phyloP scores from a whole-genome alignment of 2,329 filamentous ascomycete species.

The Camptophora hylomeconis region DNA sequence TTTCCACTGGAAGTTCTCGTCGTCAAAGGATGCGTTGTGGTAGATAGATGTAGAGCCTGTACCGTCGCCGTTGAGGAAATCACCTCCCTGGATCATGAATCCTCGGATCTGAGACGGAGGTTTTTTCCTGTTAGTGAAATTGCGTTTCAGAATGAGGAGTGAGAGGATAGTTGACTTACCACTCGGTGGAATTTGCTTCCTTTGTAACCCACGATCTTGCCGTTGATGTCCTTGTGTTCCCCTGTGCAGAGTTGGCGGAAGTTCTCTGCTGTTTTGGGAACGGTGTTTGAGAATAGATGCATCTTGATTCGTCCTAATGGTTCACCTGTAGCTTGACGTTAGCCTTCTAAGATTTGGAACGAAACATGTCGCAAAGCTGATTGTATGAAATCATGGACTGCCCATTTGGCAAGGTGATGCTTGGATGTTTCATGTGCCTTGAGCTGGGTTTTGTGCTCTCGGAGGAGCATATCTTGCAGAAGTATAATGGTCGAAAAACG shows the following conservation, averaged over 20 bases:
- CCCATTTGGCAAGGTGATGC: no score
- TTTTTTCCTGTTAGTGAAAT: no score
- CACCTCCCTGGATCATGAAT: conserved; percentile 96
- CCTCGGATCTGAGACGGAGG: conserved; percentile 77
- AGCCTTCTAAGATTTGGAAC: no score
- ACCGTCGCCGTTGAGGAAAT: conserved; percentile 88
- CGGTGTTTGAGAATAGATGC: conserved; percentile 74
- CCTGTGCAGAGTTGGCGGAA: conserved; percentile 96
- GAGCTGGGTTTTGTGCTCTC: no score
- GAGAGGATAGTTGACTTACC: conserved; percentile 38
- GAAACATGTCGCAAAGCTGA: no score
- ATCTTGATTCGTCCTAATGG: conserved; percentile 78
- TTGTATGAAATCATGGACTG: no score
- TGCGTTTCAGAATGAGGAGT: conserved; percentile 2
- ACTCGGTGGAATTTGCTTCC: conserved; percentile 88
- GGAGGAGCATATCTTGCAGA: neutral
- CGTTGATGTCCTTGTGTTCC: conserved; percentile 66
- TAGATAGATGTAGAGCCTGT: conserved; percentile 83
- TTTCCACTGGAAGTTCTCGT: conserved; percentile 76
- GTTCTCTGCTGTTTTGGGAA: conserved; percentile 85
- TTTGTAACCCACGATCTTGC: conserved; percentile 84
- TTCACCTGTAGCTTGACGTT: conserved; percentile 48
- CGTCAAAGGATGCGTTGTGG: conserved; percentile 68
- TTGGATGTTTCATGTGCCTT: no score
- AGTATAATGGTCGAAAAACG: neutral